A percentile compares a stretch with the other conserved stretches of the same genome.
phyloP scores from a whole-genome alignment of 2,329 filamentous ascomycete species.

The Hypoxylon sp. region DNA sequence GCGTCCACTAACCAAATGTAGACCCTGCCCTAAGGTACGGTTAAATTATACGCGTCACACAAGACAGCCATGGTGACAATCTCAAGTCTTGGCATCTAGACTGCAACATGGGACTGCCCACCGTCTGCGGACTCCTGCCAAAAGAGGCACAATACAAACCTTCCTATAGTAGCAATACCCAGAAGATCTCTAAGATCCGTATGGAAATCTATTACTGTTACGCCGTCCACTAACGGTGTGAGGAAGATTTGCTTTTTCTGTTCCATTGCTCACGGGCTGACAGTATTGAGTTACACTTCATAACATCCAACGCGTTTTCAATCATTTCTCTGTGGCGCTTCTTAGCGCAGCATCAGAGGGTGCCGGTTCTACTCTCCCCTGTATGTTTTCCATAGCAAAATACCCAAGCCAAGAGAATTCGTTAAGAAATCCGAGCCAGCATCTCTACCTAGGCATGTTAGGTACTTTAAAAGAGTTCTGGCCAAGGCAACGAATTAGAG shows the following conservation, averaged over 20 bases:
- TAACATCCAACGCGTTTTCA: neutral
- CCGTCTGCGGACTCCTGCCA: conserved; percentile 21
- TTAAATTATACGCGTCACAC: conserved; percentile 30
- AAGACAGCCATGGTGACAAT: conserved; percentile 15
- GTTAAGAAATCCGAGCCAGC: too few species aligned
- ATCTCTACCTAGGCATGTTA: too few species aligned
- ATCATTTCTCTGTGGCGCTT: neutral
- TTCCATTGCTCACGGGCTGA: neutral
- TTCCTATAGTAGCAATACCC: conserved; percentile 15
- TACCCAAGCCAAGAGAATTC: too few species aligned
- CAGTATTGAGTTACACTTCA: neutral
- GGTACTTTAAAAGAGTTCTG: too few species aligned
- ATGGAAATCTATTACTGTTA: neutral
- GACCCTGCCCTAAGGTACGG: conserved; percentile 21
- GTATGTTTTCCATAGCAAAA: too few species aligned
- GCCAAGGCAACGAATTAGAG: too few species aligned
- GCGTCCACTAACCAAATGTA: neutral
- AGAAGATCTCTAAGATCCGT: conserved; percentile 5
- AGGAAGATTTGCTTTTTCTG: neutral
- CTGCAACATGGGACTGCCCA: conserved; percentile 24
- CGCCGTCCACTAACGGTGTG: neutral
- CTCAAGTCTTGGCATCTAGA: conserved; percentile 28
- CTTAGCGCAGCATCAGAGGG: neutral
- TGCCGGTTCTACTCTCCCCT: neutral
- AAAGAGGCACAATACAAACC: conserved; percentile 16